Percentiles rank a stretch among this genome's conserved stretches.
These are phyloP conservation scores for Fraxinus latifolia DNA, from an alignment of 305 asterid species.

Conservation along the genomic window DNA sequence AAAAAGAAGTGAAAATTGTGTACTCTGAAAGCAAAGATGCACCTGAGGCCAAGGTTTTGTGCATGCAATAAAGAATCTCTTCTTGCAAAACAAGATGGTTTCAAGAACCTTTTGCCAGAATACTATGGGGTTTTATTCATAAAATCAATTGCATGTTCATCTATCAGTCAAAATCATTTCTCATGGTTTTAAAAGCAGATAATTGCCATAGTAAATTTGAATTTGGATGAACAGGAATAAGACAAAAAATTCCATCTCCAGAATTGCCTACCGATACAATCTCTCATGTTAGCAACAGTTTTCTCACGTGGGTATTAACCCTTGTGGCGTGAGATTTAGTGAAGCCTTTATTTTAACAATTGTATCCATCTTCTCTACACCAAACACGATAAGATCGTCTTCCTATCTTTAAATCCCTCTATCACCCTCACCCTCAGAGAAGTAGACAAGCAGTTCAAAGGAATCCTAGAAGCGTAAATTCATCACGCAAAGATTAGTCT, in stretches of 20 bases:
- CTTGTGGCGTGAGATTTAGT: background rate
- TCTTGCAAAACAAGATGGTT: background rate
- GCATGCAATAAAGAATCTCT: background rate
- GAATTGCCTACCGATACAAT: background rate
- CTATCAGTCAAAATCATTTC: background rate
- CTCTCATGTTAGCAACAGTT: background rate
- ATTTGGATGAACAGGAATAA: background rate
- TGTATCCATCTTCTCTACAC: background rate
- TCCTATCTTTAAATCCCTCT: background rate
- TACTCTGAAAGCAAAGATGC: background rate
- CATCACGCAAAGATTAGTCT: background rate
- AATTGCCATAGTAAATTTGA: background rate
- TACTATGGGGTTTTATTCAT: background rate
- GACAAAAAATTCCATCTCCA: background rate
- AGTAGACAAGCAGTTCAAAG: background rate
- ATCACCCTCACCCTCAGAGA: background rate
- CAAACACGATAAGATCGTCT: background rate
- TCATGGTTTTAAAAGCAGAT: background rate
- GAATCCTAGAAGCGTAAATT: background rate
- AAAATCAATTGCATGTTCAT: background rate
- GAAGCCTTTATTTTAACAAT: background rate
- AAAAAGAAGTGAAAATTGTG: background rate
- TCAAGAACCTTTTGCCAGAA: background rate
- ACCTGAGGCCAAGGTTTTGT: background rate
- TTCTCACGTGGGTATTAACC: background rate